Evolutionary conservation across 1,284 basidiomycete genomes (phyloP).

Genomic region (Fomitopsis betulina): DNA sequence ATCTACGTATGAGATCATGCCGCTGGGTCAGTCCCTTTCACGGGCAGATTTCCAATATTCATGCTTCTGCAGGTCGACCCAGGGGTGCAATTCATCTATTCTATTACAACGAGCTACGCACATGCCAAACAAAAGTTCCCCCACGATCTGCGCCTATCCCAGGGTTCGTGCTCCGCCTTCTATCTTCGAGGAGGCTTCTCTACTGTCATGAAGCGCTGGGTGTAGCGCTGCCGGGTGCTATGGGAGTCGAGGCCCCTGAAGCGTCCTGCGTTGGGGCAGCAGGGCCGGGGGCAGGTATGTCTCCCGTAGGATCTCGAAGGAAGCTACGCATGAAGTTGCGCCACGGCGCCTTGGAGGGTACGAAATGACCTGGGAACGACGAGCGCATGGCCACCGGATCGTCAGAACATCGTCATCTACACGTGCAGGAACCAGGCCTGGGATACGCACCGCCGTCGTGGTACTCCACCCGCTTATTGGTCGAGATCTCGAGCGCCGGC

Average conservation of each 20-base stretch:
- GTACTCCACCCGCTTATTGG: slow-evolving; percentile 58
- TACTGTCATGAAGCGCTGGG: slow-evolving; percentile 1
- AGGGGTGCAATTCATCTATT: not conserved
- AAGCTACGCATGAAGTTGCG: slow-evolving; percentile 62
- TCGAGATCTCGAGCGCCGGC: slow-evolving; percentile 55
- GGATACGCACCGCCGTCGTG: slow-evolving; percentile 65
- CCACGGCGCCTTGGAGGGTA: slow-evolving; percentile 73
- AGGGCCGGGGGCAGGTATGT: slow-evolving; percentile 30
- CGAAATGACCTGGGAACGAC: slow-evolving; percentile 67
- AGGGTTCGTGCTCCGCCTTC: not conserved
- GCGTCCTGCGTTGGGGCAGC: slow-evolving; percentile 24
- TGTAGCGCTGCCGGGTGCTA: slow-evolving; percentile 5
- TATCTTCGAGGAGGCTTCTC: not conserved
- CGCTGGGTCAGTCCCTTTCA: too few species aligned
- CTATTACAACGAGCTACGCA: not conserved
- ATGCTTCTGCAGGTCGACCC: too few species aligned
- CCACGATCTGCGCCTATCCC: not conserved
- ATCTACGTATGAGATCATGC: too few species aligned
- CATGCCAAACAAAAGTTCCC: not conserved
- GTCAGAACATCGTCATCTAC: not conserved
- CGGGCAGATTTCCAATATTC: too few species aligned
- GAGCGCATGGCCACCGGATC: not conserved
- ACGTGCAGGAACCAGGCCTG: not conserved
- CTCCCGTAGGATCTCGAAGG: slow-evolving; percentile 34
- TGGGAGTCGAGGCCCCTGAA: slow-evolving; percentile 35